A percentile compares a stretch with the other conserved stretches of the same genome.
Conservation (phyloP, 257 asterid species). For the Fraxinus anomala region DNA sequence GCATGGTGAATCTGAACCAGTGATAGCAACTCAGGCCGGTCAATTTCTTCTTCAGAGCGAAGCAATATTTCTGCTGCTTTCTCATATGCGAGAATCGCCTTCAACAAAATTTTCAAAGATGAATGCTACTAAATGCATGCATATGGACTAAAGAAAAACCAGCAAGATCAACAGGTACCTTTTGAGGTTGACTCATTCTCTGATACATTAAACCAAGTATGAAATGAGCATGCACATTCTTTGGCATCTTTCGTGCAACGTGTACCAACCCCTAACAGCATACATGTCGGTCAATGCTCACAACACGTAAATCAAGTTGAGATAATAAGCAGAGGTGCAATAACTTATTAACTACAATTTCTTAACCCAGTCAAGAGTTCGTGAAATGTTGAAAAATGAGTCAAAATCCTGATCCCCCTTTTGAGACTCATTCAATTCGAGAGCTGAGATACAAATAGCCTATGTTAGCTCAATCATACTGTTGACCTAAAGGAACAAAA, state of each 20-base stretch:
- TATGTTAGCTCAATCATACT: slow-evolving; percentile 11
- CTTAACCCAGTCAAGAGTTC: not conserved
- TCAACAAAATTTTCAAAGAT: slow-evolving; percentile 24
- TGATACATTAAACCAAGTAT: slow-evolving; percentile 95
- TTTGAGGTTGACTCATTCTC: slow-evolving; percentile 96
- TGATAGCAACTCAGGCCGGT: slow-evolving; percentile 93
- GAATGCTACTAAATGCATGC: slow-evolving; percentile 22
- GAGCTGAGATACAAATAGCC: not conserved
- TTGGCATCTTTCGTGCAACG: slow-evolving; percentile 97
- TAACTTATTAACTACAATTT: not conserved
- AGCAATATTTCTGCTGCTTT: slow-evolving; percentile 90
- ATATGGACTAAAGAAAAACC: slow-evolving; percentile 19
- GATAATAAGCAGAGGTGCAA: slow-evolving; percentile 18
- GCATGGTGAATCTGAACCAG: slow-evolving; percentile 95
- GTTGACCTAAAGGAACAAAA: slow-evolving; percentile 2
- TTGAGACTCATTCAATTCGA: slow-evolving; percentile 14
- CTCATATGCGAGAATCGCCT: slow-evolving; percentile 88
- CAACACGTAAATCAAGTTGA: slow-evolving; percentile 14
- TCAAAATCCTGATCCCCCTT: slow-evolving; percentile 10
- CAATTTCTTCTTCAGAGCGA: slow-evolving; percentile 91
- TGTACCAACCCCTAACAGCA: slow-evolving; percentile 79
- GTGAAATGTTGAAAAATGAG: not conserved
- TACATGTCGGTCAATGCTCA: slow-evolving; percentile 27
- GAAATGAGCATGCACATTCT: slow-evolving; percentile 95
- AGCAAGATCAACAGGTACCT: slow-evolving; percentile 52